Base-by-base conservation (phyloP, 163 green algal genomes). In the Smithsoniella earleae region DNA sequence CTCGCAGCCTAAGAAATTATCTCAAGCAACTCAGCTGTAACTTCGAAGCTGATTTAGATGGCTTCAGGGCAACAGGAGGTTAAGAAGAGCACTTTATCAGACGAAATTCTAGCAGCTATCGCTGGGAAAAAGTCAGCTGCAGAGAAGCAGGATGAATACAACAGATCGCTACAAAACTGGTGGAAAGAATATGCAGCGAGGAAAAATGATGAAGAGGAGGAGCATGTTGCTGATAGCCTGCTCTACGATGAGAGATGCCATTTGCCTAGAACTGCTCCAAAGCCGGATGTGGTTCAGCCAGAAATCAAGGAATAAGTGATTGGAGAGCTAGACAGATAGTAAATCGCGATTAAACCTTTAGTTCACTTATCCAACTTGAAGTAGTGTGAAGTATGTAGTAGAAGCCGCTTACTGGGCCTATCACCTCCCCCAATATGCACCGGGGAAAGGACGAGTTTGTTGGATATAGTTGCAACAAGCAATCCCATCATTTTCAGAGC, bases 131-230 rank as follows among this genome's bases (percentile, higher is more conserved):
- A 78, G 3, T 75, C 40, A 2, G 46, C 73, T 2, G 74, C 77
- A 28, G 76, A 86, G 10, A 89, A 89, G 79, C 22, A 74, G 0
- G 65, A 74, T 16, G 25, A 80, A 18, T 82, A 85, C 43, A 77
- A 87, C 46, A 62, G 74, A 2, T 86, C 82, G 0, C 55, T 89
- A 25, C 54, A 73, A 36, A 83, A 79, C n/a, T 91, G 86, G 86
- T 91, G 86, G 86, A 83, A 84, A 49, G 80, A 88, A 52, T 91
- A 91, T 74, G 79, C 82, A 8, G 34, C 77, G 0, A 69, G 86
- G 0, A 91, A 91, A 73, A 91, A 91, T 73, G 82, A 89, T 37
- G 84, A 91, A 76, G 86, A 91, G 33, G 63, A 85, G 52, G 86
- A 91, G 49, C 84, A 89, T 76, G 86, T 91, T 3, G 83, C 84